Percentiles rank a stretch among this genome's conserved stretches.
Evolutionary conservation across 441 rosid genomes (phyloP).

Genomic region (Rhodomyrtus psidioides): DNA sequence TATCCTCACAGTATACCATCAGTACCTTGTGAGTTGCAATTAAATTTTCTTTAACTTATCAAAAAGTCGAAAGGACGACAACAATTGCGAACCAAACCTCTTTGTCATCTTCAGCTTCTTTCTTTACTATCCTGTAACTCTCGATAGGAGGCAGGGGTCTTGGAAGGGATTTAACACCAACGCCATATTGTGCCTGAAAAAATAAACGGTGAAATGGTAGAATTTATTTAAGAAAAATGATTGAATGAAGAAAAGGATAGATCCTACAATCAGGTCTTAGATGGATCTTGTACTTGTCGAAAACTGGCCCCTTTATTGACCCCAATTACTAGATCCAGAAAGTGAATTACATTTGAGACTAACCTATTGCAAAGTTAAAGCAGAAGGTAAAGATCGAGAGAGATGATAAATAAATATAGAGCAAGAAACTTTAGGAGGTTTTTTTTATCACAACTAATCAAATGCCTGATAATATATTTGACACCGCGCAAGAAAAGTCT

Average conservation of each 20-base stretch:
- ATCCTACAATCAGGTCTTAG: neutral
- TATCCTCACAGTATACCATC: neutral
- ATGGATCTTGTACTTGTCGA: neutral
- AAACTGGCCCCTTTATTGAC: neutral
- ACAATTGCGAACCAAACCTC: slow-evolving; percentile 33
- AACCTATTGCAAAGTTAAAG: neutral
- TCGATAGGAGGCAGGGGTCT: slow-evolving; percentile 54
- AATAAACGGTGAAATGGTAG: neutral
- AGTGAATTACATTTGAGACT: neutral
- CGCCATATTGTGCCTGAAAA: slow-evolving; percentile 48
- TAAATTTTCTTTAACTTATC: neutral
- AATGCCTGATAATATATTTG: neutral
- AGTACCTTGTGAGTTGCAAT: neutral
- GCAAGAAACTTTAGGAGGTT: neutral
- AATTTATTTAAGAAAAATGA: neutral
- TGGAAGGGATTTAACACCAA: slow-evolving; percentile 54
- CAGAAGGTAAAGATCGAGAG: neutral
- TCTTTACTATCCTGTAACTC: slow-evolving; percentile 26
- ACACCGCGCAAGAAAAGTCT: neutral
- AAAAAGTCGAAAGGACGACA: neutral
- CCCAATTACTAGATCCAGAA: neutral
- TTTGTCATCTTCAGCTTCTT: slow-evolving; percentile 14
- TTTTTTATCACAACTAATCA: neutral
- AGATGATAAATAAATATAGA: neutral
- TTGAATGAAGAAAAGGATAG: neutral